Conservation (phyloP, 1,139 yeast genomes). For the Komagataea norvegica region DNA sequence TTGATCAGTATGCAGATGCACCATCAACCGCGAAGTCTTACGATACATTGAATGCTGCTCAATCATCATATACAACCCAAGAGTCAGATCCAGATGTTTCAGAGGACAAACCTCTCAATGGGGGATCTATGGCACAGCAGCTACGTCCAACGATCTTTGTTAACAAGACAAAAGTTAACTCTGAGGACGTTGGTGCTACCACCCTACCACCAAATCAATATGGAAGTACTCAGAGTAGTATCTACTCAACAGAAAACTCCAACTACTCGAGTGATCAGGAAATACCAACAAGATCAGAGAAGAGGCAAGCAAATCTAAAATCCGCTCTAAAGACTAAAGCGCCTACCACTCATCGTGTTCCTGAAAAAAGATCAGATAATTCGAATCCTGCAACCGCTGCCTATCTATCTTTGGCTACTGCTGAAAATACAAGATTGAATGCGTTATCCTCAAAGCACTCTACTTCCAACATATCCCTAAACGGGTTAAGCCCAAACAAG, state of each 20-base stretch:
- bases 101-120: background rate
- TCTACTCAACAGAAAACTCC: constrained; percentile 19
- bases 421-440: constrained; percentile 70
- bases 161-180: constrained; percentile 6
- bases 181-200: background rate
- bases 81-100: constrained; percentile 14
- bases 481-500: background rate
- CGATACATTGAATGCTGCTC: constrained; percentile 17
- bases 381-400: constrained; percentile 58
- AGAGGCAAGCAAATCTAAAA: constrained; percentile 34
- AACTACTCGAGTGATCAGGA: constrained; percentile 10
- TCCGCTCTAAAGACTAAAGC: constrained; percentile 58
- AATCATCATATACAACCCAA: constrained; percentile 21
- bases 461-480: constrained; percentile 6
- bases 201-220: background rate
- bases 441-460: constrained; percentile 33
- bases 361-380: constrained; percentile 41
- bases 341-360: constrained; percentile 40
- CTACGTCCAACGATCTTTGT: constrained; percentile 23
- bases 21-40: constrained; percentile 26
- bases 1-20: constrained; percentile 17
- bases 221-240: constrained; percentile 14
- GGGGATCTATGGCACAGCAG: constrained; percentile 24
- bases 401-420: constrained; percentile 64
- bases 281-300: constrained; percentile 20